Percentiles rank a stretch among this genome's conserved stretches.
phyloP scores from a whole-genome alignment of 176 grass and related monocot genomes.

The Stipa capillata region DNA sequence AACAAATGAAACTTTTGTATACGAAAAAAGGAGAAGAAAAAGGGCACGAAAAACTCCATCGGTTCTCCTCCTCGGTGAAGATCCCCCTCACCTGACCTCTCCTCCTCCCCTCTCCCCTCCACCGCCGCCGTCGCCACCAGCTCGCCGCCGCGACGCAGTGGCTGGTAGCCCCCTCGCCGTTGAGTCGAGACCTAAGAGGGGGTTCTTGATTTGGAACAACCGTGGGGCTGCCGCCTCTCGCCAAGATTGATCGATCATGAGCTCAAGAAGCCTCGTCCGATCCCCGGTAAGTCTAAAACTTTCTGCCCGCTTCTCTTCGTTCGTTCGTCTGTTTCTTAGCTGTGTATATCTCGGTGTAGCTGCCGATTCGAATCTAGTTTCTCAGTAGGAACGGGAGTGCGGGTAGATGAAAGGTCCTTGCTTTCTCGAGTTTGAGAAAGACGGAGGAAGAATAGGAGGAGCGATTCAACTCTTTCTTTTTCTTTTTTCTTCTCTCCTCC shows the following conservation, averaged over 20 bases:
- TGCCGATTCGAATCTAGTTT: not conserved
- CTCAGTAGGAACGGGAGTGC: not conserved
- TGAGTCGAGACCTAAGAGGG: not conserved
- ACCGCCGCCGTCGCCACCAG: not conserved
- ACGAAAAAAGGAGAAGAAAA: not conserved
- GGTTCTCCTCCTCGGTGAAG: not conserved
- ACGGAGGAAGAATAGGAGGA: not conserved
- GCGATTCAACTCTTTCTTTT: not conserved
- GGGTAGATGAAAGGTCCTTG: not conserved
- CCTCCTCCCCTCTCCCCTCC: not conserved
- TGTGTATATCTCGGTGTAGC: not conserved
- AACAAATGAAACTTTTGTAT: not conserved
- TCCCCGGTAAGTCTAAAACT: not conserved
- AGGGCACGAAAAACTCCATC: not conserved
- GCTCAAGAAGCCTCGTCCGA: constrained; percentile 25
- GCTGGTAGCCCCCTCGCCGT: not conserved
- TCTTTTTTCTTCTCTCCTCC: not conserved
- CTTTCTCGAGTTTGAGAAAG: not conserved
- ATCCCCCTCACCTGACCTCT: not conserved
- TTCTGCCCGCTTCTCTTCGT: not conserved
- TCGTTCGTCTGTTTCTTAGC: not conserved
- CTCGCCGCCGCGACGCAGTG: not conserved
- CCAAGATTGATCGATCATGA: constrained; percentile 23
- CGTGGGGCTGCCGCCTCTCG: not conserved
- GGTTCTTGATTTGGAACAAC: not conserved